Evolutionary conservation across 2,329 filamentous ascomycete species (phyloP), one percentile per base, ranked within the genome.

Genomic region (Fusarium tupiense): DNA sequence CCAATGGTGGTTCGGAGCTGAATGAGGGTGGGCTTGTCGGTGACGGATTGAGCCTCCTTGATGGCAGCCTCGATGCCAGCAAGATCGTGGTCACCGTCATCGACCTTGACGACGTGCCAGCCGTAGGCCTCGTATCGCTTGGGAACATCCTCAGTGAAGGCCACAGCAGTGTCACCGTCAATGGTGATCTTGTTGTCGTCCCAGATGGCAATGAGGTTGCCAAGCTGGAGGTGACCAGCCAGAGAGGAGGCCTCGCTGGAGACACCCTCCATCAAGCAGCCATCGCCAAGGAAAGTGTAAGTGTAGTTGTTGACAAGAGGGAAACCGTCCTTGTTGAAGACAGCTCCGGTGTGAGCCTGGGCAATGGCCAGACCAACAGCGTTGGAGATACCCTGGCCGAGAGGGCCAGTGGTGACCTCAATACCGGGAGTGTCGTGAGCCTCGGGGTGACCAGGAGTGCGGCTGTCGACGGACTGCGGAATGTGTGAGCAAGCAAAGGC

Each of bases 171-270:
- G 89, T 98, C 93, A 85, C 96, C 96, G 82, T 99, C 96, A 82
- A 91, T 92, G 80, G 89, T 97, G 83, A 99, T 98, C 85, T 98
- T 93, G 91, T 99, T 99, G 89, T 99, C 96, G 83, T 99, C 96
- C 86, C 96, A 99, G 86, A 99, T 90, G 85, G 91, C 91, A 86
- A 98, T 98, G 82, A 99, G 89, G 90, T 98, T 99, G 83, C 96
- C 96, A 76, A 99, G 91, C 90, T 98, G 93, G 85, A 98, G 90
- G 88, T 99, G 96, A 82, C 96, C 96, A 78, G 96, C 96, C 78
- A 95, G 90, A 71, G 95, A 98, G 79, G 90, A 94, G 81, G 96
- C 96, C 89, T 99, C 96, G 82, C 91, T 91, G 77, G 96, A 94
- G 87, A 99, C 90, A 89, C 96, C 96, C 89, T 99, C 96, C 95